Conservation (phyloP, 2,329 filamentous ascomycete genomes). For the Scolecobasidium constrictum region DNA sequence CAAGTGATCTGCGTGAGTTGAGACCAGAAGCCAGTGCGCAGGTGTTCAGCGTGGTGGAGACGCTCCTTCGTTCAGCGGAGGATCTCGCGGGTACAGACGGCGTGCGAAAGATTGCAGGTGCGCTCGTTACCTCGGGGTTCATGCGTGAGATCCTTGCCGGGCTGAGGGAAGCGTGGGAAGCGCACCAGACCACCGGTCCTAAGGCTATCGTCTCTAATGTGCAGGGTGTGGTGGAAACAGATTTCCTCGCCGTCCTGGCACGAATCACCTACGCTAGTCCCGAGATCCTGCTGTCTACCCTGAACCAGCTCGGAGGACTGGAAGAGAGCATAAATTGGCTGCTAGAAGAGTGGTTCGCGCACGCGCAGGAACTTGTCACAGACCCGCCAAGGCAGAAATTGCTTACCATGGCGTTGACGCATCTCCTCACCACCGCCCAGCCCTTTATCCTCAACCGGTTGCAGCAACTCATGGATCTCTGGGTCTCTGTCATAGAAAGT, state of each 20-base stretch:
- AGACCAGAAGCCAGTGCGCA: conserved; percentile 37
- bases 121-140: conserved; percentile 29
- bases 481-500: conserved; percentile 60
- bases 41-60: conserved; percentile 35
- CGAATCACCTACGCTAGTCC: conserved; percentile 68
- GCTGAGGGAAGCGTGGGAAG: conserved; percentile 42
- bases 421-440: conserved; percentile 54
- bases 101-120: conserved; percentile 25
- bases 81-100: conserved; percentile 38
- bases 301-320: conserved; percentile 21
- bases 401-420: conserved; percentile 60
- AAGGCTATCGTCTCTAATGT: conserved; percentile 59
- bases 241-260: conserved; percentile 76
- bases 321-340: conserved; percentile 31
- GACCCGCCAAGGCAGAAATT: conserved; percentile 58
- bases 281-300: conserved; percentile 47
- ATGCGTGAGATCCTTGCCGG: conserved; percentile 42
- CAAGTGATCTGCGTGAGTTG: conserved; percentile 33
- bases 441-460: conserved; percentile 48
- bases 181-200: conserved; percentile 73
- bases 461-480: conserved; percentile 65
- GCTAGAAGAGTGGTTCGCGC: conserved; percentile 52
- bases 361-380: conserved; percentile 49
- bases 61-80: conserved; percentile 39
- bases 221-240: conserved; percentile 65